phyloP scores from a whole-genome alignment of 2,329 filamentous ascomycete genomes.

The Elsinoe batatas region DNA sequence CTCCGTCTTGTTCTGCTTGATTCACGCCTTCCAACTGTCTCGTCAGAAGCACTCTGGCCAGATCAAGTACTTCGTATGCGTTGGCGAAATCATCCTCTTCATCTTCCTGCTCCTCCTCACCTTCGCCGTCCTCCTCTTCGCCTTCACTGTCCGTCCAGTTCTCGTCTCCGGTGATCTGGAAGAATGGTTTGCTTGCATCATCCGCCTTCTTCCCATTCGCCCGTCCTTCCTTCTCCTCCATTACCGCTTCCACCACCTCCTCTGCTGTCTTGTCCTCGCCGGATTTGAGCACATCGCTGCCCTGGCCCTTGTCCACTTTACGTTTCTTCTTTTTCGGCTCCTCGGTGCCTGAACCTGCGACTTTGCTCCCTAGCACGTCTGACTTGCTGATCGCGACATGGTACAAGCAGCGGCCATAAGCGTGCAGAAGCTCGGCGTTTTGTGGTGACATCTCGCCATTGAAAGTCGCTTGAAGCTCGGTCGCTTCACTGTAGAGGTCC shows the following conservation, averaged over 20 bases:
- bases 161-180: constrained; percentile 90
- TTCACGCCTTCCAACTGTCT: constrained; percentile 45
- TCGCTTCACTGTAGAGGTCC: constrained; percentile 80
- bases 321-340: constrained; percentile 42
- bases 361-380: constrained; percentile 80
- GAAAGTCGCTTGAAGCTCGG: constrained; percentile 78
- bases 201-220: constrained; percentile 27
- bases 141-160: constrained; percentile 79
- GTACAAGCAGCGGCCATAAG: constrained; percentile 89
- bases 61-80: constrained; percentile 54
- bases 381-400: constrained; percentile 90
- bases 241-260: constrained; percentile 31
- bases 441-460: constrained; percentile 85
- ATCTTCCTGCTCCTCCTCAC: constrained; percentile 37
- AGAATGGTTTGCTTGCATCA: constrained; percentile 61
- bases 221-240: constrained; percentile 37
- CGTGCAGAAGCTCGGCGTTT: constrained; percentile 88
- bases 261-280: constrained; percentile 33
- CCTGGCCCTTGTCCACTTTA: constrained; percentile 25
- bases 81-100: constrained; percentile 54
- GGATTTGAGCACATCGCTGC: constrained; percentile 24
- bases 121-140: constrained; percentile 40
- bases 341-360: constrained; percentile 46
- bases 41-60: constrained; percentile 49
- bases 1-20: constrained; percentile 30